phyloP scores from a whole-genome alignment of 2,329 filamentous ascomycete species.

The Magnaporthiopsis poae region DNA sequence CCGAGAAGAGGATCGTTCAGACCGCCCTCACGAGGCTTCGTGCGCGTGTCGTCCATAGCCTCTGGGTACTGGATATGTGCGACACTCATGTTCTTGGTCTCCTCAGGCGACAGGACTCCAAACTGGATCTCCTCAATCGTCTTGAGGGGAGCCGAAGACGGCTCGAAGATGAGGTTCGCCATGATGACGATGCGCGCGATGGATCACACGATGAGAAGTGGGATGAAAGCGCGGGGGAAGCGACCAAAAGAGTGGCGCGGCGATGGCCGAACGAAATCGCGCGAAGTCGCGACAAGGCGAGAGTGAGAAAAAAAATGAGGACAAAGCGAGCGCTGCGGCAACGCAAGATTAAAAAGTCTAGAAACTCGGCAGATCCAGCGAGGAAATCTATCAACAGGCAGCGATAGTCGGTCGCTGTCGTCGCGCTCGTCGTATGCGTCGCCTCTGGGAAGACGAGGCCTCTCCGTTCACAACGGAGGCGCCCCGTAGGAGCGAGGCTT shows the following conservation, averaged over 20 bases:
- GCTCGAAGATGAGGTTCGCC: constrained; percentile 83
- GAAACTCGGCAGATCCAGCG: not conserved
- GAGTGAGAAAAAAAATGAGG: not conserved
- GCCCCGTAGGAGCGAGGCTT: constrained; percentile 8
- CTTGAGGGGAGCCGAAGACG: constrained; percentile 91
- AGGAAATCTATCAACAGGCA: not conserved
- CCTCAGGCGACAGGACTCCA: constrained; percentile 90
- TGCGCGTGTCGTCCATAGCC: constrained; percentile 94
- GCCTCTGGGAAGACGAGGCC: constrained; percentile 1
- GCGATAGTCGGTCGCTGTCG: not conserved
- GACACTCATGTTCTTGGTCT: constrained; percentile 98
- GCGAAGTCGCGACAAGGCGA: constrained; percentile 4
- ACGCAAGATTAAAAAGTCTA: not conserved
- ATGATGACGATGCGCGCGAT: constrained; percentile 46
- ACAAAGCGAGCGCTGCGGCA: not conserved
- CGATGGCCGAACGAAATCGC: constrained; percentile 2
- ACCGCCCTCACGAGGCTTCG: constrained; percentile 80
- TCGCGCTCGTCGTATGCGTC: not conserved
- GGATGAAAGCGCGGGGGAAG: constrained; percentile 7
- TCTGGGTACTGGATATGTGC: constrained; percentile 95
- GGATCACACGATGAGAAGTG: constrained; percentile 1
- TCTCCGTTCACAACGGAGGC: constrained; percentile 6
- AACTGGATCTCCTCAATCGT: constrained; percentile 99
- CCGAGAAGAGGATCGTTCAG: constrained; percentile 93
- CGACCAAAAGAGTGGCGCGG: constrained; percentile 4